Evolutionary conservation across 2,329 filamentous ascomycete genomes (phyloP), one percentile per base, ranked within the genome.

Genomic region (Raffaelea arxii): DNA sequence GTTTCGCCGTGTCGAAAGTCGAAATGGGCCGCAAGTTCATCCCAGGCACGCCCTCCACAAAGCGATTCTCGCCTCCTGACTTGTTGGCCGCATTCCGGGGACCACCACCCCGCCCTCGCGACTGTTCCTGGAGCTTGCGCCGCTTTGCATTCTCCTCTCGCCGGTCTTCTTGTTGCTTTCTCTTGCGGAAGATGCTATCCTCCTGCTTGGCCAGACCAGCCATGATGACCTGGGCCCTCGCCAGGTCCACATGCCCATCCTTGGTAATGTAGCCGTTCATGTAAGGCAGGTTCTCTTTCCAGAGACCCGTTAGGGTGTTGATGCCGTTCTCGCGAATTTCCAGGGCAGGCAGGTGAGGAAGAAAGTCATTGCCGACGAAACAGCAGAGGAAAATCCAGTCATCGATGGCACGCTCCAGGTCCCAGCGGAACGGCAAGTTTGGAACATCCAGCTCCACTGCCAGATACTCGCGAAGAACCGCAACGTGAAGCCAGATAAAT

Each of bases 351-450:
- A 98, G 72, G 72, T 98, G 92, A 43, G 92, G 92, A 55, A 98
- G 69, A 68, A 98, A 98, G 70, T 98, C 94, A 65, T 98, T 98
- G 55, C 91, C 91, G 47, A 97, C 91, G 62, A 97, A 97, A 69
- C 94, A 97, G 68, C 91, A 97, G 81, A 97, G 92, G 64, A 97
- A 97, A 14, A 97, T 88, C 92, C 91, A 97, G 62, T 97, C 91
- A 64, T 97, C 92, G 49, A 97, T 78, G 23, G 90, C 90, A 54
- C 92, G 82, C 65, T 98, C 92, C 39, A 98, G 73, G 61, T 98
- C 89, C 65, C 94, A 97, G 46, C 79, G 78, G 66, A 97, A 97
- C 2, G 83, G 82, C 54, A 95, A 78, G 47, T 81, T 77, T 18
- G 87, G 83, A 27, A 96, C 82, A 58, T 85, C 77, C 57, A 98